A percentile compares a stretch with the other conserved stretches of the same genome.
Evolutionary conservation across 345 rosid species (phyloP).

Genomic region (Gossypium thurberi): DNA sequence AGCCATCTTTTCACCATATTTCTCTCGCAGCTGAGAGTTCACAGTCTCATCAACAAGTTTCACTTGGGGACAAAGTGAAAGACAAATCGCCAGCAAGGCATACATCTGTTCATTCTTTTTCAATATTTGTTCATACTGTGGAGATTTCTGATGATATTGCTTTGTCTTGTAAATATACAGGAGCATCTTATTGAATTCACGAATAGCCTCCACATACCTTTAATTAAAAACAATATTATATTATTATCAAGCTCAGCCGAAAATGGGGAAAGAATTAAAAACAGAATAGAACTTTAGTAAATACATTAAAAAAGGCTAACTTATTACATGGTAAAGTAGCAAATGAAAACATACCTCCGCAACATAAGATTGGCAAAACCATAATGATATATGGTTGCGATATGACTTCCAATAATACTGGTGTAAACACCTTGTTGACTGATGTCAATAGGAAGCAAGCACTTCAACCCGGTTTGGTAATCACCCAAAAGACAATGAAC

Average conservation of each 20-base stretch:
- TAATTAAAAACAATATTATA: background rate
- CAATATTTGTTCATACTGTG: conserved; percentile 89
- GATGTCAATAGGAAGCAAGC: conserved; percentile 88
- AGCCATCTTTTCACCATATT: conserved; percentile 95
- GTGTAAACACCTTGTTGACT: conserved; percentile 88
- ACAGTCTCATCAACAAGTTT: conserved; percentile 93
- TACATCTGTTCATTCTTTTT: conserved; percentile 99
- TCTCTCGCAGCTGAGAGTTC: conserved; percentile 81
- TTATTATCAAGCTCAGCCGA: background rate
- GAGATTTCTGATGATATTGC: conserved; percentile 84
- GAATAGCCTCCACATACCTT: conserved; percentile 92
- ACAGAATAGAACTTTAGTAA: background rate
- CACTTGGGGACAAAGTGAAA: conserved; percentile 87
- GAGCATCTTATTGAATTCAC: conserved; percentile 92
- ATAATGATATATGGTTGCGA: conserved; percentile 83
- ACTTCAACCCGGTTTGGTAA: conserved; percentile 88
- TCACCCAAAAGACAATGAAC: conserved; percentile 97
- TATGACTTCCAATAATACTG: conserved; percentile 92
- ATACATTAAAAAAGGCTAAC: no score
- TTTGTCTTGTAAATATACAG: conserved; percentile 89
- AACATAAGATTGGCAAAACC: conserved; percentile 97
- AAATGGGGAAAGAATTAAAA: background rate
- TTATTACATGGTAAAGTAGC: background rate
- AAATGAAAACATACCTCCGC: conserved; percentile 52
- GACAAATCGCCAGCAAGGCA: conserved; percentile 78